phyloP scores from a whole-genome alignment of 1,284 basidiomycete species.

The Ganoderma lucidum region DNA sequence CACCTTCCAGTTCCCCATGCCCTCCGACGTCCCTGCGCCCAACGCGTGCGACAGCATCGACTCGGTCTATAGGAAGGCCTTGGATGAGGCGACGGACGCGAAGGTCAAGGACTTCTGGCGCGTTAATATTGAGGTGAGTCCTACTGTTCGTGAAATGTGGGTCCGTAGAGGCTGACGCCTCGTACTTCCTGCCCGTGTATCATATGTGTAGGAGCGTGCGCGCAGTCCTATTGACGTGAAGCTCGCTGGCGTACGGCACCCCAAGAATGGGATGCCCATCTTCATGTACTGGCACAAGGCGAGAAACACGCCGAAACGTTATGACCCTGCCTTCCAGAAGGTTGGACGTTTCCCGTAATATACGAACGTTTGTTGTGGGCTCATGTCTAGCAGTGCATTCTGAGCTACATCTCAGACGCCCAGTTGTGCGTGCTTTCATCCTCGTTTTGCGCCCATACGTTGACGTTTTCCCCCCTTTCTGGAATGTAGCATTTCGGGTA shows the following conservation, averaged over 20 bases:
- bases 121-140: slow-evolving; percentile 21
- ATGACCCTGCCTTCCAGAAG: slow-evolving; percentile 82
- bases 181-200: not conserved
- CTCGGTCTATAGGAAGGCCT: slow-evolving; percentile 45
- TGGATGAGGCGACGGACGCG: slow-evolving; percentile 29
- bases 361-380: not conserved
- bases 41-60: slow-evolving; percentile 69
- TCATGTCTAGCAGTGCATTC: slow-evolving; percentile 68
- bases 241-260: slow-evolving; percentile 46
- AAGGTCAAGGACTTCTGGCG: slow-evolving; percentile 33
- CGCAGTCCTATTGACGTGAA: slow-evolving; percentile 78
- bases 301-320: slow-evolving; percentile 64
- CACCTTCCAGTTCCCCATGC: slow-evolving; percentile 70
- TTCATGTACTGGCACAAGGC: slow-evolving; percentile 87
- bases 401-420: slow-evolving; percentile 87
- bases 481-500: slow-evolving; percentile 62
- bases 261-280: slow-evolving; percentile 56
- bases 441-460: not conserved
- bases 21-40: slow-evolving; percentile 60
- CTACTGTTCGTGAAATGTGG: not conserved
- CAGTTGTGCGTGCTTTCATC: slow-evolving; percentile 65
- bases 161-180: not conserved
- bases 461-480: slow-evolving; percentile 5
- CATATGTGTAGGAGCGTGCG: slow-evolving; percentile 60
- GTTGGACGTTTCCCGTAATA: slow-evolving; percentile 47